Conservation (phyloP, 2,329 filamentous ascomycete genomes). For the Arthrobotrys pseudoclavata region DNA sequence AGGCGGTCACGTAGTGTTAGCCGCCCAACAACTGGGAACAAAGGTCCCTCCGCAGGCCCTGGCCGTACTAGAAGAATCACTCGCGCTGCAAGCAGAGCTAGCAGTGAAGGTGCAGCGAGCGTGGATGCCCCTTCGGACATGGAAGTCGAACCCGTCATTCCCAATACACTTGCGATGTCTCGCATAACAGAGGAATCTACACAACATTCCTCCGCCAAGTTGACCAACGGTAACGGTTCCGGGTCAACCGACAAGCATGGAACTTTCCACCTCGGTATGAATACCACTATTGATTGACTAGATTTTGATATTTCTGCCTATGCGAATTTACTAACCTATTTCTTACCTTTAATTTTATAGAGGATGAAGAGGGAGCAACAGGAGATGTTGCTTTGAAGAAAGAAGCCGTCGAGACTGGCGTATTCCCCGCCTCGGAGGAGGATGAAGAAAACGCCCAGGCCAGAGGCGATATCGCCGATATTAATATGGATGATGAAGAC, state of each 20-base stretch:
- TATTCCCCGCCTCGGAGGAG: constrained; percentile 64
- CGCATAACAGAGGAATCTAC: constrained; percentile 57
- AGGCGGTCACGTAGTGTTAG: constrained; percentile 65
- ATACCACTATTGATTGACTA: constrained; percentile 7
- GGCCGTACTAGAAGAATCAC: constrained; percentile 62
- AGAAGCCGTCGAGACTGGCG: constrained; percentile 70
- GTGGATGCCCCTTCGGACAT: constrained; percentile 33
- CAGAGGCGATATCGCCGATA: constrained; percentile 57
- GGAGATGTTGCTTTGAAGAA: constrained; percentile 70
- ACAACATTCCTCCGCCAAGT: constrained; percentile 48
- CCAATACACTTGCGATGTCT: constrained; percentile 49
- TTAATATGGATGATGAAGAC: constrained; percentile 64
- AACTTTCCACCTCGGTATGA: constrained; percentile 57
- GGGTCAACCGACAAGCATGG: constrained; percentile 31
- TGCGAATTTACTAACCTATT: constrained; percentile 33
- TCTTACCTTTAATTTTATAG: constrained; percentile 38
- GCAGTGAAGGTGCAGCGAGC: constrained; percentile 46
- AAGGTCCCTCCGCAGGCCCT: constrained; percentile 57
- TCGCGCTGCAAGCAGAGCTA: constrained; percentile 68
- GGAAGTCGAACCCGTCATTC: constrained; percentile 37
- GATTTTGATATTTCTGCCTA: constrained; percentile 14
- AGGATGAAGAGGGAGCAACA: constrained; percentile 60
- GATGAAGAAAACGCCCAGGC: constrained; percentile 61
- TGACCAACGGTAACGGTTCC: constrained; percentile 51
- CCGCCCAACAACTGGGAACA: constrained; percentile 63